A percentile compares a stretch with the other conserved stretches of the same genome.
Conservation (phyloP, 1,139 yeast genomes). For the Sugiyamaella sp. region DNA sequence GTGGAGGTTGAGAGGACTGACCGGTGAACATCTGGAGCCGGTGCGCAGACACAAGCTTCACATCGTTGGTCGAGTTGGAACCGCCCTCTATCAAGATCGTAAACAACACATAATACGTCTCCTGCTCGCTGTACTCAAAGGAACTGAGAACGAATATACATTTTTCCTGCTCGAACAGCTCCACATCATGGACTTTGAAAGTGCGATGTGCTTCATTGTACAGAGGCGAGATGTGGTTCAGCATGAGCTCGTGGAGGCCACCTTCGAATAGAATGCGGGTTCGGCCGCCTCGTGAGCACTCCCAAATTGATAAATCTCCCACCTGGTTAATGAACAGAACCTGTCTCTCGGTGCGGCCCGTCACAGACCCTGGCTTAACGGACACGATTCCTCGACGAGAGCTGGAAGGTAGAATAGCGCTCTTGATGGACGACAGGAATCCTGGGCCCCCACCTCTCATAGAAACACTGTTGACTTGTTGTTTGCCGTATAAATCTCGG, state of each 20-base stretch:
- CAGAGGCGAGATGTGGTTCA: slow-evolving; percentile 47
- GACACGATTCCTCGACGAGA: slow-evolving; percentile 58
- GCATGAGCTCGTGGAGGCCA: slow-evolving; percentile 43
- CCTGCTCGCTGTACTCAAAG: slow-evolving; percentile 41
- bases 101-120: slow-evolving; percentile 52
- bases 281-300: slow-evolving; percentile 50
- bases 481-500: slow-evolving; percentile 68
- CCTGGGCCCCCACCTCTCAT: slow-evolving; percentile 42
- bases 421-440: slow-evolving; percentile 37
- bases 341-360: slow-evolving; percentile 56
- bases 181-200: slow-evolving; percentile 57
- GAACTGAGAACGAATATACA: slow-evolving; percentile 57
- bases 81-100: slow-evolving; percentile 54
- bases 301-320: slow-evolving; percentile 53
- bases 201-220: slow-evolving; percentile 49
- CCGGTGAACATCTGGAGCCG: slow-evolving; percentile 50
- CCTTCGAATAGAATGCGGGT: slow-evolving; percentile 45
- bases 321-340: slow-evolving; percentile 46
- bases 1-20: slow-evolving; percentile 49
- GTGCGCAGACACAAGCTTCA: slow-evolving; percentile 64
- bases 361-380: slow-evolving; percentile 57
- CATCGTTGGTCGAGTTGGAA: slow-evolving; percentile 46
- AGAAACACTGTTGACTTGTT: slow-evolving; percentile 26
- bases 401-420: slow-evolving; percentile 37
- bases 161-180: slow-evolving; percentile 40